Conservation (phyloP, 441 rosid species). For the Croton laevigatus region DNA sequence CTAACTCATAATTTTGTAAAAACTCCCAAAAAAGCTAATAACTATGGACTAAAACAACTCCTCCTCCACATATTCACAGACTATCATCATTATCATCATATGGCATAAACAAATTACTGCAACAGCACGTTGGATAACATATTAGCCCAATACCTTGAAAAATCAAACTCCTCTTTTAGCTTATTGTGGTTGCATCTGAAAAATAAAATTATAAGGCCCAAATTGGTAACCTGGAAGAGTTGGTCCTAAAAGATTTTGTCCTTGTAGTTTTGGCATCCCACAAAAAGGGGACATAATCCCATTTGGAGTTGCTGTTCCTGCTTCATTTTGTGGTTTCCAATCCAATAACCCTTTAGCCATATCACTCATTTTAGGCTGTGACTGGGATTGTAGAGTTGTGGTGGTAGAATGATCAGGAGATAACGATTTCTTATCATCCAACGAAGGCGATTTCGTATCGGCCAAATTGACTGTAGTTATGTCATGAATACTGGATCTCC, state of each 20-base stretch:
- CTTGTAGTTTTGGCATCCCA: slow-evolving; percentile 53
- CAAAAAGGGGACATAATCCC: slow-evolving; percentile 42
- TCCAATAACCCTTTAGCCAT: slow-evolving; percentile 29
- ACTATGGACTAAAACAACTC: slow-evolving; percentile 27
- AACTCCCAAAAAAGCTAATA: slow-evolving; percentile 17
- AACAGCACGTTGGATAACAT: slow-evolving; percentile 11
- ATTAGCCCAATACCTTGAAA: slow-evolving; percentile 22
- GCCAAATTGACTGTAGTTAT: slow-evolving; percentile 77
- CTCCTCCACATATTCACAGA: slow-evolving; percentile 39
- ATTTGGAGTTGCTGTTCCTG: slow-evolving; percentile 22
- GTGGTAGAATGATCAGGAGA: slow-evolving; percentile 43
- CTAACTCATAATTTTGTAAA: slow-evolving; percentile 24
- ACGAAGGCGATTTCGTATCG: slow-evolving; percentile 42
- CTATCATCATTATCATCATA: slow-evolving; percentile 26
- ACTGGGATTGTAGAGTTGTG: slow-evolving; percentile 34
- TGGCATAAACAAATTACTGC: slow-evolving; percentile 20
- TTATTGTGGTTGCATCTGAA: slow-evolving; percentile 56
- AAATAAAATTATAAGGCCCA: slow-evolving; percentile 40
- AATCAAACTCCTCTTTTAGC: slow-evolving; percentile 12
- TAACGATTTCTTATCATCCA: slow-evolving; percentile 31
- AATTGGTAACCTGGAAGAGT: slow-evolving; percentile 53
- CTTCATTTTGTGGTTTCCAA: slow-evolving; percentile 38
- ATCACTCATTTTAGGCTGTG: slow-evolving; percentile 30
- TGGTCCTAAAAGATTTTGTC: slow-evolving; percentile 49
- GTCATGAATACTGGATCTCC: slow-evolving; percentile 93